phyloP scores from a whole-genome alignment of 2,329 filamentous ascomycete species.

The Cladosporium sp. region DNA sequence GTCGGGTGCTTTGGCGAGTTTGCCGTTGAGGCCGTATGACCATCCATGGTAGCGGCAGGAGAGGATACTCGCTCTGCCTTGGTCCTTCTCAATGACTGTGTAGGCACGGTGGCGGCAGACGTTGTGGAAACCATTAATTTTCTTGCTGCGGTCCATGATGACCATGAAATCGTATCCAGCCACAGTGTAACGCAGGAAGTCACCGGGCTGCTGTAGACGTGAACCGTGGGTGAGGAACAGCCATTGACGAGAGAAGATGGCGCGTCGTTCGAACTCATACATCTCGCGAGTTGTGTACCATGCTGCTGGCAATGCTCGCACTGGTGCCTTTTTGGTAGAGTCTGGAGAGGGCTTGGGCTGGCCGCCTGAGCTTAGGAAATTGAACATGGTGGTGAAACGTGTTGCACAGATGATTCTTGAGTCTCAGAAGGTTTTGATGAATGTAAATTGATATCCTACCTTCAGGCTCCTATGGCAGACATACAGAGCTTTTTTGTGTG shows the following conservation, averaged over 20 bases:
- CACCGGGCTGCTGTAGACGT: constrained; percentile 25
- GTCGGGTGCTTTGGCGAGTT: constrained; percentile 56
- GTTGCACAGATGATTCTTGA: background rate
- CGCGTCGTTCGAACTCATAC: constrained; percentile 44
- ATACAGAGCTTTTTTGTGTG: constrained; percentile 8
- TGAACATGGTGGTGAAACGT: background rate
- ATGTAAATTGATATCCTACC: background rate
- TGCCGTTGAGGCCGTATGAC: constrained; percentile 55
- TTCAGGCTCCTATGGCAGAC: background rate
- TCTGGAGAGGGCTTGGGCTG: background rate
- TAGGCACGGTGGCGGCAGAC: constrained; percentile 50
- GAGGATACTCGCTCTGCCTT: constrained; percentile 50
- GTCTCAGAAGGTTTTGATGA: background rate
- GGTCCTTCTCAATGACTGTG: constrained; percentile 49
- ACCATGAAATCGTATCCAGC: constrained; percentile 23
- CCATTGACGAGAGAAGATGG: constrained; percentile 40
- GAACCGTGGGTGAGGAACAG: constrained; percentile 31
- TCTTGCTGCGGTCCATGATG: constrained; percentile 17
- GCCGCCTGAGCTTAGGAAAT: constrained; percentile 7
- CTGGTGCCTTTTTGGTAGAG: constrained; percentile 25
- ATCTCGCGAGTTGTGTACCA: constrained; percentile 43
- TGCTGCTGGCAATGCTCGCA: constrained; percentile 38
- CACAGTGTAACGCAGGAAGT: constrained; percentile 22
- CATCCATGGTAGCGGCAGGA: constrained; percentile 60
- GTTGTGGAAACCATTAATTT: constrained; percentile 40